Evolutionary conservation across 495 filamentous ascomycete species (phyloP), one percentile per base, ranked within the genome.

Genomic region (Annulohypoxylon bovei): DNA sequence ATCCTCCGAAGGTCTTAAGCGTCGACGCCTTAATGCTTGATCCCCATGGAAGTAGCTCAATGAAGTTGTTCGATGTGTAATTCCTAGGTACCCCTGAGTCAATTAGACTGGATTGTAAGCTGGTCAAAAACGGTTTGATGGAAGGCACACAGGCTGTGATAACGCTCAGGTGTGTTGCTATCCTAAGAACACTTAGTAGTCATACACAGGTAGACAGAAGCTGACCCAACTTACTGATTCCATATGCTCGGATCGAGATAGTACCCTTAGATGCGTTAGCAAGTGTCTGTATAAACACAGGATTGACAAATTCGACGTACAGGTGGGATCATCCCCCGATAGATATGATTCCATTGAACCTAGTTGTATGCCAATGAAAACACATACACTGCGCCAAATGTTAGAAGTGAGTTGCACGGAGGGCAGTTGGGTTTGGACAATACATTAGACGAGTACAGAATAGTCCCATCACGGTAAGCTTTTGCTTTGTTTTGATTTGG

Each of bases 91-190:
- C 40, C 2, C 52, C 35, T 28, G 63, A 67, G 44, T 67, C 63
- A 23, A 67, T 58, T 16, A 67, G 63, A 47, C 63, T 67, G 4
- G 56, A 67, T 20, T 67, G 63, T 20, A 67, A 39, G 22, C 44
- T 67, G 16, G 40, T 32, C 28, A 67, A 47, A 35, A 61, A 56
- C 9, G 63, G 63, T 28, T 67, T 67, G 3, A 67, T 67, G 11
- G 56, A 30, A 0, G 63, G 63, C 11, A 58, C 35, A 25, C 63
- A 67, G 22, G 63, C 63, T 3, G 63, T 67, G 6, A 67, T 67
- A 25, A 67, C 40, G 37, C 63, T 67, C 3, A 67, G 44, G 28
- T 44, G 44, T 52, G 46, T 67, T 1, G 53, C 18, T 14, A 57
- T 57, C 27, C 53, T 57, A 33, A 33, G 9, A 33, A 4, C 4